A percentile compares a stretch with the other conserved stretches of the same genome.
Evolutionary conservation across 345 rosid species (phyloP).

Genomic region (Rhodamnia argentea): DNA sequence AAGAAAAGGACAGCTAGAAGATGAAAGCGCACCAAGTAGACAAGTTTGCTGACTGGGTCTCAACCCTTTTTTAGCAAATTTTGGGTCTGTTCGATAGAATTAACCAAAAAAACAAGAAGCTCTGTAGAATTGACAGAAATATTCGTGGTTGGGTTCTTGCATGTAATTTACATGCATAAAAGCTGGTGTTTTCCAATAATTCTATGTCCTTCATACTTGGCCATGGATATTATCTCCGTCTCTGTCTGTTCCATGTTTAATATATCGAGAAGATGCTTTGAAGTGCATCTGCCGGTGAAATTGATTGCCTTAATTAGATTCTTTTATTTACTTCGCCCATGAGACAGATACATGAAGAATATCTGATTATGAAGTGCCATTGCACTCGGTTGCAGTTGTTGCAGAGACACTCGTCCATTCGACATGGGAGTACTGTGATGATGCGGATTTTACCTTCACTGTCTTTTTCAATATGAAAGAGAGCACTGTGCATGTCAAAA

Average conservation of each 20-base stretch:
- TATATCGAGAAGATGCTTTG: not conserved
- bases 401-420: conserved; percentile 97
- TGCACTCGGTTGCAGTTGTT: not conserved
- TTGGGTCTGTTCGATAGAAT: not conserved
- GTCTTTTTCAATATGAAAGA: conserved; percentile 89
- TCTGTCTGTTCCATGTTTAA: not conserved
- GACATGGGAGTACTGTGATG: conserved; percentile 57
- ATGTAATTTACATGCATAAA: not conserved
- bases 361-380: not conserved
- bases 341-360: not conserved
- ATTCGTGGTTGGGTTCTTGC: not conserved
- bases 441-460: conserved; percentile 74
- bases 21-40: not conserved
- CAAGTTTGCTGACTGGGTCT: not conserved
- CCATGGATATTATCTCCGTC: not conserved
- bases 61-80: not conserved
- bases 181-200: not conserved
- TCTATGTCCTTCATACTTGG: not conserved
- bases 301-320: not conserved
- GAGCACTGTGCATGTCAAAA: conserved; percentile 65
- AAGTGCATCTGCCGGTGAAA: not conserved
- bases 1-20: not conserved
- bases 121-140: not conserved
- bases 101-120: not conserved
- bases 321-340: not conserved